Evolutionary conservation across 208 protist genomes (phyloP).

Genomic region (Spongospora subterranea): DNA sequence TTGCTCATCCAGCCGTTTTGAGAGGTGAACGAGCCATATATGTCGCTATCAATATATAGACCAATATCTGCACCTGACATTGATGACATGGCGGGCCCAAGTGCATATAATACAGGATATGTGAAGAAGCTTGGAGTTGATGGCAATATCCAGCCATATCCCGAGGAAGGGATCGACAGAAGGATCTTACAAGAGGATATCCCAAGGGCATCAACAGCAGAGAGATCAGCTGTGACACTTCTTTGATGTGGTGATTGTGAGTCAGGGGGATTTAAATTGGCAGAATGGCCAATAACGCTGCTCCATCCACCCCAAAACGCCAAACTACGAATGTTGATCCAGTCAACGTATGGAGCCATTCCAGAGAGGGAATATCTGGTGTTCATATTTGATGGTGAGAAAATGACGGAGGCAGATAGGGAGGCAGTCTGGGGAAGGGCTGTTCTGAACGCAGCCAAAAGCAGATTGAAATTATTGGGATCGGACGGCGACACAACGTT

Average conservation of each 20-base stretch:
- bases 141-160: neutral
- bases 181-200: neutral
- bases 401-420: neutral
- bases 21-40: neutral
- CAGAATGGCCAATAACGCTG: neutral
- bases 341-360: constrained; percentile 26
- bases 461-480: neutral
- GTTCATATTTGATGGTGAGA: neutral
- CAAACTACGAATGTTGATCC: neutral
- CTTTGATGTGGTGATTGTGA: neutral
- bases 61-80: neutral
- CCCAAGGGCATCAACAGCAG: neutral
- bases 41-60: neutral
- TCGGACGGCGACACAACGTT: neutral
- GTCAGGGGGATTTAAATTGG: neutral
- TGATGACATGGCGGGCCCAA: neutral
- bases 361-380: neutral
- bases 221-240: neutral
- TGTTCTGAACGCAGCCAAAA: neutral
- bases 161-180: neutral
- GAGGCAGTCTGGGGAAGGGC: neutral
- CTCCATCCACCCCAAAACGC: neutral
- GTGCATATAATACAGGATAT: neutral
- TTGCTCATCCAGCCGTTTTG: neutral
- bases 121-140: neutral